Evolutionary conservation across 495 filamentous ascomycete species (phyloP), one percentile per base, ranked within the genome.

Genomic region (Penicillium waksmanii): DNA sequence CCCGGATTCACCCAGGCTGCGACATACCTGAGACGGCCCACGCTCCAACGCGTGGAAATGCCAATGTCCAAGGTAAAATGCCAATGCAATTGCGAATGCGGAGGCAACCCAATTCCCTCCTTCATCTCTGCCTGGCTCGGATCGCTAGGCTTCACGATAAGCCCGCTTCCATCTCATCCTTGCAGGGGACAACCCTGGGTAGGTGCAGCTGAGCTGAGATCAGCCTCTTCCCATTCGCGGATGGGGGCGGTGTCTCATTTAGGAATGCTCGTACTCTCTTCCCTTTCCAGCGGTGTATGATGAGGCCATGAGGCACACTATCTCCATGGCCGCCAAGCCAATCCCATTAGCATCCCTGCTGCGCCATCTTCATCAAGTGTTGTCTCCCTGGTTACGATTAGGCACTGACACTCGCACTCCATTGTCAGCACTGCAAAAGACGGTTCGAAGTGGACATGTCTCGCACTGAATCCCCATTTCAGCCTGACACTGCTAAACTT

Each of bases 101-200:
- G 46, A 48, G 46, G 46, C 46, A 25, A 48, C 46, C 23, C 21
- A 48, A n/a, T 48, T 38, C 36, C 23, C 46, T 46, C 43, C 43
- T 21, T 46, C 1, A n/a, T 48, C 21, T 25, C 46, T 48, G 23
- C 18, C 46, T 44, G 42, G 42, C 17, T 44, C 12, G 42, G 7
- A 44, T 9, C 13, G 7, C 17, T 19, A 44, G 42, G n/a, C 42
- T 17, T 44, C 42, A 6, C 42, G 42, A 44, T 44, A 44, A 44
- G 42, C 15, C 42, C 46, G 23, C 21, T 27, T 48, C 46, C 19
- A 25, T 21, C 11, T 48, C 46, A 27, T 48, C 46, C 46, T 48
- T 46, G 42, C 42, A 46, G 17, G 40, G 42, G 17, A 18, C 7
- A 17, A 44, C 42, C 42, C 17, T 44, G 10, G 10, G 19, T n/a